Base-by-base conservation (phyloP, 164 flowering plant genomes). In the Nymphaea colorata region DNA sequence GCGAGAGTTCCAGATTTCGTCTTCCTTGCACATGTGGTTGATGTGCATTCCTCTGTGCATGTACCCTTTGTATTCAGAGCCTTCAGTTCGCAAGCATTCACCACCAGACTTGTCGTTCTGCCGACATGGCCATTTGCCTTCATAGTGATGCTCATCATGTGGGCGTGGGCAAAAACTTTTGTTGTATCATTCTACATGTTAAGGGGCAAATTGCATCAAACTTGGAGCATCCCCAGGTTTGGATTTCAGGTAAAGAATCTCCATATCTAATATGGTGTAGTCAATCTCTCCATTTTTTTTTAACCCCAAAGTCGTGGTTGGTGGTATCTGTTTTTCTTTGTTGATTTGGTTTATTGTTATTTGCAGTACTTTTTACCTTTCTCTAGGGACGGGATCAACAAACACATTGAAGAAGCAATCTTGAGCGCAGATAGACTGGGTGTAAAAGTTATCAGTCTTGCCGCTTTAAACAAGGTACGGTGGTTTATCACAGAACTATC, bases 361-460 rank as follows among this genome's bases (percentile, higher is more conserved):
- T 17, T 17, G 82, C 93, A 94, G 98, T 94, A 91, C 67, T 94
- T 94, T 73, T 69, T 94, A 59, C 96, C 98, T 53, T 94, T 88
- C 73, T 93, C 93, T 0, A 75, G 59, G 43, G 80, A 84, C 41
- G 97, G 97, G 41, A 94, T 94, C 62, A 94, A 94, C 60, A 79
- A 79, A 7, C 89, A 77, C 4, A 94, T 94, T 25, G 98, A 94
- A 74, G 69, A 89, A 16, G 93, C 98, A 42, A 94, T 94, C 55
- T 78, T 91, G 1, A 81, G 82, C 66, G 97, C 98, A 43, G 92
- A 94, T 59, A 83, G 68, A 62, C 15, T 85, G 42, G 97, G 98
- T 0, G 85, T 94, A 4, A 90, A 89, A 72, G 97, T 94, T 72
- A 71, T 94, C 41, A 89, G 97, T 77, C 87, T 94, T 57, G 98